Evolutionary conservation across 2,329 filamentous ascomycete species (phyloP), one percentile per base, ranked within the genome.

Genomic region (Fusarium musae): DNA sequence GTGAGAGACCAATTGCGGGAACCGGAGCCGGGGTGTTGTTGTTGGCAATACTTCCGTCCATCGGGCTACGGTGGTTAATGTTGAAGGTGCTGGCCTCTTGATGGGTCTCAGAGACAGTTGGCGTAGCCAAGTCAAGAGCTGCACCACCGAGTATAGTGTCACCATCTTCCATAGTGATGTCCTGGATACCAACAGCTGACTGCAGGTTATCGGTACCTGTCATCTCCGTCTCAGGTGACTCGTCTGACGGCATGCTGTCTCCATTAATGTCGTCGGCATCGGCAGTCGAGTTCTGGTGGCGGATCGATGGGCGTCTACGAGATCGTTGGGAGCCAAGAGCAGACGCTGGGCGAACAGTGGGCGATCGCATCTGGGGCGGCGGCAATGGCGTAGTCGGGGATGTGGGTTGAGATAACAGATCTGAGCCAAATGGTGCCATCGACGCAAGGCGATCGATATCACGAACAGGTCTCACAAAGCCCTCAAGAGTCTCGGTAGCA

Each of bases 81-180:
- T 97, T 97, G 83, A 98, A 98, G 1, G 95, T 94, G 63, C 96
- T 95, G 17, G 93, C 90, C 76, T 97, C 94, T 76, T 95, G 93
- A 52, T 83, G 82, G n/a, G 91, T 90, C 77, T 96, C 94, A 0
- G 95, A 95, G 6, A 93, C 93, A 39, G 93, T 93, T 4, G 93
- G 93, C 12, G 94, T 92, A 6, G 92, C 90, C 69, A 97, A 83
- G 36, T 93, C 92, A 39, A 97, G 90, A 7, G 91, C 88, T 5
- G 93, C 90, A 59, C 91, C 91, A 43, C 94, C 91, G 40, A 97
- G 88, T 80, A 97, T 92, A 75, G 91, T 89, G 69, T 96, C 93
- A 37, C 92, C 90, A 72, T 96, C 93, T 63, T 95, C 93, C 84
- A 97, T 92, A 21, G 86, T 87, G 58, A 92, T 95, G 79, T 96